Evolutionary conservation across 2,329 filamentous ascomycete species (phyloP).

Genomic region (Didymella keratinophila): DNA sequence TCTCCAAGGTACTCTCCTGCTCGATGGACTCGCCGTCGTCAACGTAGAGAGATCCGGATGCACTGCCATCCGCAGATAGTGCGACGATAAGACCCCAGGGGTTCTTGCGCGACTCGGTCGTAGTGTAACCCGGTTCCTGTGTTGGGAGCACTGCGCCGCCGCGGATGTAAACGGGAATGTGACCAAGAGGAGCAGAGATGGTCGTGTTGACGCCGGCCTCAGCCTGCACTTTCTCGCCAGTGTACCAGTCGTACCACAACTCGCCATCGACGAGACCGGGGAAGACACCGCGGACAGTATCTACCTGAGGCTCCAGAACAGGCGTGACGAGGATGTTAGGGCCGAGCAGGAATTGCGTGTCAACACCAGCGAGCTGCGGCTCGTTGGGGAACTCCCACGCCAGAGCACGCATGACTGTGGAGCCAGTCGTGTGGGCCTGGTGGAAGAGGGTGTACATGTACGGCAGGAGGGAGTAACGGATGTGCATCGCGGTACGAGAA

Average conservation of each 20-base stretch:
- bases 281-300: conserved; percentile 71
- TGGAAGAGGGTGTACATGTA: conserved; percentile 81
- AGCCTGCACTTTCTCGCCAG: conserved; percentile 63
- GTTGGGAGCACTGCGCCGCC: conserved; percentile 73
- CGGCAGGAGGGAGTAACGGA: conserved; percentile 74
- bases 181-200: conserved; percentile 67
- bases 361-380: conserved; percentile 69
- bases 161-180: conserved; percentile 76
- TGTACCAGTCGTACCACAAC: conserved; percentile 84
- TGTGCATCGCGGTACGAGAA: conserved; percentile 70
- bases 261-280: conserved; percentile 68
- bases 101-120: conserved; percentile 66
- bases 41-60: conserved; percentile 71
- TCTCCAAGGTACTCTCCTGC: conserved; percentile 63
- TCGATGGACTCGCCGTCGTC: conserved; percentile 76
- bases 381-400: conserved; percentile 79
- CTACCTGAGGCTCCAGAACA: conserved; percentile 69
- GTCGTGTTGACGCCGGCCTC: conserved; percentile 65
- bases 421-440: conserved; percentile 69
- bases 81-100: conserved; percentile 73
- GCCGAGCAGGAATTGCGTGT: conserved; percentile 77
- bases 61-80: conserved; percentile 62
- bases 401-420: conserved; percentile 75
- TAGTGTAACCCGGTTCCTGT: conserved; percentile 74
- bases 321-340: conserved; percentile 71